Evolutionary conservation across 2,329 filamentous ascomycete genomes (phyloP), one percentile per base, ranked within the genome.

Genomic region (Exophiala phaeomuriformis): DNA sequence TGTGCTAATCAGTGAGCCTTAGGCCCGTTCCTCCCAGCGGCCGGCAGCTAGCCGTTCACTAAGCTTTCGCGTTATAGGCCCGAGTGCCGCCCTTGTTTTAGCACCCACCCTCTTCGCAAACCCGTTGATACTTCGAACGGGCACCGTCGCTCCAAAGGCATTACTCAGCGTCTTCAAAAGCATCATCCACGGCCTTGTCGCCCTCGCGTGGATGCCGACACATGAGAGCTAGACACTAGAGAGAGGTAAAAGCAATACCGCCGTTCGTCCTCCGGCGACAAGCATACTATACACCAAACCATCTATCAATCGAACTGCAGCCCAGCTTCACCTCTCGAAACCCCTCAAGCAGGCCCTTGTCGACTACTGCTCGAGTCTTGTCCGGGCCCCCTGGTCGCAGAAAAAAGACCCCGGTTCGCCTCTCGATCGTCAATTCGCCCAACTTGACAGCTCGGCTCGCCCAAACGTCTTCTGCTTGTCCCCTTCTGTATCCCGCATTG

Each of bases 1-100:
- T 36, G 32, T 35, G 10, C 30, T 32, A 30, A 41, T 28, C 31
- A 31, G 37, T 32, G 7, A 53, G 52, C 39, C 46, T 51, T 53
- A 58, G 56, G 56, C 41, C 56, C 56, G 56, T 58, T 49, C 53
- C 56, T 58, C 51, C 46, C 47, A 51, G 43, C 45, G 47, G 47
- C 49, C 52, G 51, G 36, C 56, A 53, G 53, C 52, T 58, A 58
- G 44, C 45, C 52, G 19, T 47, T 53, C 39, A 48, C 45, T 55
- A 48, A 55, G 46, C 50, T 47, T 53, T 19, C 49, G 46, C 49
- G 27, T 57, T 45, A 51, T 58, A 53, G 56, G 53, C 50, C 43
- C 49, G 33, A 42, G 32, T 56, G 40, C 56, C 56, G 56, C 56
- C 56, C 56, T 47, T 8, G 27, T 49, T 47, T 53, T 58, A 58